phyloP scores from a whole-genome alignment of 768 basidiomycete species.

The Hericium rajendrae region DNA sequence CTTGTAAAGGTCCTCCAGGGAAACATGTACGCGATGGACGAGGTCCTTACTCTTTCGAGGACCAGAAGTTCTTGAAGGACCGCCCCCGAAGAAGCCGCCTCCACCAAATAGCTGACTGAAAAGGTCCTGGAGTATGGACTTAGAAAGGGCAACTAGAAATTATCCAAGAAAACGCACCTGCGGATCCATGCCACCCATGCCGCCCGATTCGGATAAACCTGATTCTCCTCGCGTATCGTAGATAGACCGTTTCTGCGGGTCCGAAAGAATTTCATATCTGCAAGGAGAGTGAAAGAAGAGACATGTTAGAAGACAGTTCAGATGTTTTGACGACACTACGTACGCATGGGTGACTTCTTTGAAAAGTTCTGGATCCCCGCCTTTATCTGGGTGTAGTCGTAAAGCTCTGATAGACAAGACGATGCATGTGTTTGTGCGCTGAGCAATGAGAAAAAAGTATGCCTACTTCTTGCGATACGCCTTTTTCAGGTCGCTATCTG shows the following conservation, averaged over 20 bases:
- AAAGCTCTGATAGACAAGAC: slow-evolving; percentile 46
- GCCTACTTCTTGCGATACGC: slow-evolving; percentile 87
- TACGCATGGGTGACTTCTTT: slow-evolving; percentile 96
- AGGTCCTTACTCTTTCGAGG: slow-evolving; percentile 96
- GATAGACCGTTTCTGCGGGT: slow-evolving; percentile 66
- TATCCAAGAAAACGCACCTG: slow-evolving; percentile 42
- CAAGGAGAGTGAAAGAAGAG: neutral
- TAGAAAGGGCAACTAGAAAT: neutral
- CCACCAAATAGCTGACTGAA: slow-evolving; percentile 93
- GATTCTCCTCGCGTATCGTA: slow-evolving; percentile 94
- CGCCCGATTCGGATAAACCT: slow-evolving; percentile 76
- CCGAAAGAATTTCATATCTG: slow-evolving; percentile 91
- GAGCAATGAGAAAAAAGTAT: slow-evolving; percentile 5
- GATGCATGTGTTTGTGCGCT: neutral
- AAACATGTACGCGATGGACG: slow-evolving; percentile 90
- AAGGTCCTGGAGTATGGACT: slow-evolving; percentile 50
- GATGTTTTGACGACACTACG: slow-evolving; percentile 24
- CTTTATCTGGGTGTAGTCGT: slow-evolving; percentile 86
- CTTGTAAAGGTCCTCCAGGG: slow-evolving; percentile 98
- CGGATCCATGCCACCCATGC: slow-evolving; percentile 95
- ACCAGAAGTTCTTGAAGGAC: slow-evolving; percentile 45
- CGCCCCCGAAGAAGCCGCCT: slow-evolving; percentile 66
- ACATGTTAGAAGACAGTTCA: slow-evolving; percentile 7
- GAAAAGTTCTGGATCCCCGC: slow-evolving; percentile 93
- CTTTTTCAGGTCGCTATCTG: slow-evolving; percentile 84